phyloP scores from a whole-genome alignment of 805 yeast genomes.

The Saccharomycopsis amapae region DNA sequence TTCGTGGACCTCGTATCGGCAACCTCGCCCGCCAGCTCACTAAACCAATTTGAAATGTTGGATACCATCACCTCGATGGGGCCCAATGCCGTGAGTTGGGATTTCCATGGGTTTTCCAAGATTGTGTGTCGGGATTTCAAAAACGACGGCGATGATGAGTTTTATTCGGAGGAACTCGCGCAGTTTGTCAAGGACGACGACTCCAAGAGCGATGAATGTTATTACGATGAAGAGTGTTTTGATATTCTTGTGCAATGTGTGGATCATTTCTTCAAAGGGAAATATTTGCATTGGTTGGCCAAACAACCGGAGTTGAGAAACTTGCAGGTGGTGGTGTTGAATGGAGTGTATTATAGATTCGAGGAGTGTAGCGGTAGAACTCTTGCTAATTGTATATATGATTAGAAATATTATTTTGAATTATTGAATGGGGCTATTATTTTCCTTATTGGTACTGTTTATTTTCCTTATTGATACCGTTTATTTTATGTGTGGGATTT shows the following conservation, averaged over 20 bases:
- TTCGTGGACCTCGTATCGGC: not conserved
- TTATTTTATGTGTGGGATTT: too few relatives aligned
- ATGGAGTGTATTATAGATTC: slow-evolving; percentile 37
- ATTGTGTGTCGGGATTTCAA: slow-evolving; percentile 19
- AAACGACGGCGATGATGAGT: slow-evolving; percentile 19
- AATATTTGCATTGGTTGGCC: slow-evolving; percentile 33
- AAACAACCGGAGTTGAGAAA: slow-evolving; percentile 28
- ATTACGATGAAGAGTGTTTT: slow-evolving; percentile 39
- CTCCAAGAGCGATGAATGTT: slow-evolving; percentile 32
- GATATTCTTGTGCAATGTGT: slow-evolving; percentile 34
- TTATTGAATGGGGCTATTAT: too few relatives aligned
- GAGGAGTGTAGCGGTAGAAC: not conserved
- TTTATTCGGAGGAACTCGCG: slow-evolving; percentile 15
- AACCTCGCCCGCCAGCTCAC: not conserved
- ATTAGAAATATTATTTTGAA: not conserved
- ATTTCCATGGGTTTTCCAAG: slow-evolving; percentile 38
- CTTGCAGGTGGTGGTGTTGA: slow-evolving; percentile 30
- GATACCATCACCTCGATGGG: not conserved
- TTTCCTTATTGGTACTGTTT: too few relatives aligned
- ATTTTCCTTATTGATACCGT: too few relatives aligned
- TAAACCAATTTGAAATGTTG: slow-evolving; percentile 2
- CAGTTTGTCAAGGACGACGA: slow-evolving; percentile 7
- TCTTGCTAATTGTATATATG: slow-evolving; percentile 6
- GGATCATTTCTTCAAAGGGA: slow-evolving; percentile 39
- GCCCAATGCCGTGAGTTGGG: slow-evolving; percentile 31